These are phyloP conservation scores for Chrysanthemum lavandulifolium DNA, from an alignment of 129 eudicot genomes.

Conservation along the genomic window DNA sequence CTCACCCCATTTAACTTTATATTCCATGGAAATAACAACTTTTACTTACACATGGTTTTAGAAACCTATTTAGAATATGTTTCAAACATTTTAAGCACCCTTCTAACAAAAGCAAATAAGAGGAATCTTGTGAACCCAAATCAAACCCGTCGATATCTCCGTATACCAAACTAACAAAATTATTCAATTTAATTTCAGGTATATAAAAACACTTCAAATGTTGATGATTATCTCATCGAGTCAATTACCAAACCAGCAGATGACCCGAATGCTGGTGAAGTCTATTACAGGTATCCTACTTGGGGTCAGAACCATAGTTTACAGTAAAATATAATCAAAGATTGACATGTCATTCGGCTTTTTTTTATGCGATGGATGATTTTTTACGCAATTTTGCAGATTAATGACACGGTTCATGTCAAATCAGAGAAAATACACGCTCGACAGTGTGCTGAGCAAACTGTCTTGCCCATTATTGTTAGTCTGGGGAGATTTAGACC, in stretches of 20 bases:
- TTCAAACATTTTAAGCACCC: constrained; percentile 2
- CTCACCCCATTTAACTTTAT: not conserved
- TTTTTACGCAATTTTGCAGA: constrained; percentile 33
- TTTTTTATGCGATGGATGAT: too few relatives aligned
- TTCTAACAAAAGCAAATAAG: not conserved
- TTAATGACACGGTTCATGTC: constrained; percentile 80
- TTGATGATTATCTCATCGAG: constrained; percentile 88
- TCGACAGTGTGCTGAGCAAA: constrained; percentile 77
- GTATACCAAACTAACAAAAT: not conserved
- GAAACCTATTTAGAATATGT: not conserved
- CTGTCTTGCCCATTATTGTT: constrained; percentile 84
- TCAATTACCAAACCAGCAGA: constrained; percentile 84
- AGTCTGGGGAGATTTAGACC: constrained; percentile 98
- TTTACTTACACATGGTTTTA: not conserved
- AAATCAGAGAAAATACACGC: constrained; percentile 88
- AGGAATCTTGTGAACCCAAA: constrained; percentile 7
- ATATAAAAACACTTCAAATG: constrained; percentile 75
- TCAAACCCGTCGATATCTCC: not conserved
- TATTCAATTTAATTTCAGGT: constrained; percentile 45
- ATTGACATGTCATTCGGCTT: not conserved
- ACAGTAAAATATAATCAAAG: constrained; percentile 3
- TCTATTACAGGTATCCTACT: constrained; percentile 74
- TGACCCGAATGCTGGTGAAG: constrained; percentile 98
- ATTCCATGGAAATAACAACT: not conserved
- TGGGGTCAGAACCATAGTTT: not conserved